Conservation (phyloP, 78 protist species). For the Emiliania huxleyi region DNA sequence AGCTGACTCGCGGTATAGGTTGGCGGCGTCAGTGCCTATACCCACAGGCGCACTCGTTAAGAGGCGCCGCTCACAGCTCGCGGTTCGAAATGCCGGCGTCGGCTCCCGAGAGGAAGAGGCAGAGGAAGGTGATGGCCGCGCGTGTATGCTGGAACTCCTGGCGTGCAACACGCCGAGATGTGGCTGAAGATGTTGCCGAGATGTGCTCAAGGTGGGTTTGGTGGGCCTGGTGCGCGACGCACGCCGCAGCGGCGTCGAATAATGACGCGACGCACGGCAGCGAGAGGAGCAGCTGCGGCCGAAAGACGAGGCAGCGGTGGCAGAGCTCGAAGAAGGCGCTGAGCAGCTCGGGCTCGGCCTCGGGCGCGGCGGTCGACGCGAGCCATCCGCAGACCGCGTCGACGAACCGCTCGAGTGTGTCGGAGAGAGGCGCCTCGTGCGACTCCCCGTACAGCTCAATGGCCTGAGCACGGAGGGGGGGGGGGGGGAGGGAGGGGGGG, state of each 20-base stretch:
- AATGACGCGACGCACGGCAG: not conserved
- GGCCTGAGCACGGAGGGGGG: not conserved
- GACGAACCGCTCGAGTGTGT: not conserved
- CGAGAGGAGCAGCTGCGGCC: not conserved
- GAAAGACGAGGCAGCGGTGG: constrained; percentile 21
- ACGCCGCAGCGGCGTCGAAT: not conserved
- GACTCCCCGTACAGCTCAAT: not conserved
- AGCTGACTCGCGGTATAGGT: not conserved
- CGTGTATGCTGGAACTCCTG: constrained; percentile 14
- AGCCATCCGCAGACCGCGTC: not conserved
- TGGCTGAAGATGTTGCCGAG: not conserved
- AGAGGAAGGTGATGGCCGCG: not conserved
- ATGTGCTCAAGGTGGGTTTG: no score
- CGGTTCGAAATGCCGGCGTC: not conserved
- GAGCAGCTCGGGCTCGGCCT: constrained; percentile 4
- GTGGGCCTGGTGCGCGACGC: not conserved
- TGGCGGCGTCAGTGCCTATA: not conserved
- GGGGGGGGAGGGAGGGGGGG: no score
- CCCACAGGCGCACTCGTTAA: no score
- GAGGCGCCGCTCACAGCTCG: no score
- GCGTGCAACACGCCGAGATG: not conserved
- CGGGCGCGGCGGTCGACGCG: not conserved
- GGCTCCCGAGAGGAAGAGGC: not conserved
- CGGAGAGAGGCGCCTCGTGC: not conserved
- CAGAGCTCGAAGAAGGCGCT: not conserved